Percentiles rank a stretch among this genome's conserved stretches.
Evolutionary conservation across 2,329 filamentous ascomycete genomes (phyloP).

Genomic region (Xylariaceae sp.): DNA sequence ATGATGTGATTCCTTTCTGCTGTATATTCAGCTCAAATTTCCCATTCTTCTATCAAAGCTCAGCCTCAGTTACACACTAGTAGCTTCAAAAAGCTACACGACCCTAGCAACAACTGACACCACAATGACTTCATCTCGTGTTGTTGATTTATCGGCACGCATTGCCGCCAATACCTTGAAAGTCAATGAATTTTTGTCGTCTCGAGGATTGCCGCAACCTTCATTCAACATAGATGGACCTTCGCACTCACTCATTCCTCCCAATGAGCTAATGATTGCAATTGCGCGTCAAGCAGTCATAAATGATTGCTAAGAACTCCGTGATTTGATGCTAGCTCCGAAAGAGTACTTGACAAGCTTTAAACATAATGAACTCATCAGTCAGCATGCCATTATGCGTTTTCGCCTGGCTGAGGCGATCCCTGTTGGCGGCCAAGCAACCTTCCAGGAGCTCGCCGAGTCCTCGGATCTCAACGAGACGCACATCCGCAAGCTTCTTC

Average conservation of each 20-base stretch:
- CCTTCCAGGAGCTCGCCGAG: slow-evolving; percentile 13
- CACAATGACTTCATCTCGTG: slow-evolving; percentile 9
- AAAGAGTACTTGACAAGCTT: slow-evolving; percentile 18
- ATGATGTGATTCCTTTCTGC: no score
- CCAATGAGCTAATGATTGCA: slow-evolving; percentile 5
- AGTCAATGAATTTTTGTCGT: slow-evolving; percentile 16
- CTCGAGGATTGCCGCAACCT: slow-evolving; percentile 15
- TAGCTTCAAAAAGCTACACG: no score
- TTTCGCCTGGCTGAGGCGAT: slow-evolving; percentile 11
- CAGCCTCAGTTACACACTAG: no score
- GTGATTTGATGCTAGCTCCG: slow-evolving; percentile 16
- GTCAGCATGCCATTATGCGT: slow-evolving; percentile 10
- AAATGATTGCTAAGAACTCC: slow-evolving; percentile 17
- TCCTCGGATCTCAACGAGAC: slow-evolving; percentile 5
- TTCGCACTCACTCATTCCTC: slow-evolving; percentile 2
- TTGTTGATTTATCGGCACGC: slow-evolving; percentile 7
- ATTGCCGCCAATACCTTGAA: slow-evolving; percentile 20
- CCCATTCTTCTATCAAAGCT: no score
- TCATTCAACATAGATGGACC: slow-evolving; percentile 18
- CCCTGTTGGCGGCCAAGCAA: slow-evolving; percentile 10
- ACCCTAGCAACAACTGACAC: no score
- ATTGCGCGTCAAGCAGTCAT: slow-evolving; percentile 13
- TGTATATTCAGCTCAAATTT: no score
- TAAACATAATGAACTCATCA: slow-evolving; percentile 8
- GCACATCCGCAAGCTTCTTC: slow-evolving; percentile 8